Evolutionary conservation across 768 basidiomycete species (phyloP).

Genomic region (Podaxis pistillaris): DNA sequence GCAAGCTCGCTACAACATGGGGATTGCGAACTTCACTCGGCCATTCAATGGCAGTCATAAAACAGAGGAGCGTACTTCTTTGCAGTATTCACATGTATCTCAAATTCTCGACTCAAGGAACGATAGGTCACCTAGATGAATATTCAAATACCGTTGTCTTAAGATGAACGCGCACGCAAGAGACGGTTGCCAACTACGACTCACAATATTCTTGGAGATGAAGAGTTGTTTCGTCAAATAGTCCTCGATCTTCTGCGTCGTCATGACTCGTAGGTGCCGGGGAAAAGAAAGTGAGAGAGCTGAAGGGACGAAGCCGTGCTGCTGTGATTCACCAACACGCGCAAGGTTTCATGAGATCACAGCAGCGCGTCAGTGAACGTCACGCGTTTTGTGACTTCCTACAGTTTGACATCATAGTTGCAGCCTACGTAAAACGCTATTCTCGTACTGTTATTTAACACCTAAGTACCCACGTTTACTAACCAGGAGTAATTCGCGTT

Average conservation of each 20-base stretch:
- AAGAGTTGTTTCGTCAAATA: slow-evolving; percentile 51
- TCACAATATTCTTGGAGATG: slow-evolving; percentile 49
- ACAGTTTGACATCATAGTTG: neutral
- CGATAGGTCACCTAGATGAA: slow-evolving; percentile 70
- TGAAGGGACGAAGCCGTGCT: neutral
- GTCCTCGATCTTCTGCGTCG: slow-evolving; percentile 40
- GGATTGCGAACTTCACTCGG: neutral
- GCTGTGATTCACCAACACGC: neutral
- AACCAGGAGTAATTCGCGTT: too few relatives aligned
- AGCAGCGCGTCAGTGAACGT: slow-evolving; percentile 10
- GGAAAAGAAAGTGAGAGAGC: neutral
- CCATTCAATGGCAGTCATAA: neutral
- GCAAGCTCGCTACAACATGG: slow-evolving; percentile 55
- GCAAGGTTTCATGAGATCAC: slow-evolving; percentile 9
- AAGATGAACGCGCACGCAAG: neutral
- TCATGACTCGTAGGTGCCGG: slow-evolving; percentile 30
- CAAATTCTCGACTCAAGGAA: slow-evolving; percentile 67
- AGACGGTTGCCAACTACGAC: neutral
- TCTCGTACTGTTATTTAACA: too few relatives aligned
- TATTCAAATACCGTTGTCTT: neutral
- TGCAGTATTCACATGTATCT: slow-evolving; percentile 73
- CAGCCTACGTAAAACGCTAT: slow-evolving; percentile 1
- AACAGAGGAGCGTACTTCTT: slow-evolving; percentile 55
- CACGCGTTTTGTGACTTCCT: slow-evolving; percentile 25
- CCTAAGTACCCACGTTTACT: too few relatives aligned